Percentiles rank a stretch among this genome's conserved stretches.
phyloP scores from a whole-genome alignment of 164 flowering plant species.

The Warburgia ugandensis region DNA sequence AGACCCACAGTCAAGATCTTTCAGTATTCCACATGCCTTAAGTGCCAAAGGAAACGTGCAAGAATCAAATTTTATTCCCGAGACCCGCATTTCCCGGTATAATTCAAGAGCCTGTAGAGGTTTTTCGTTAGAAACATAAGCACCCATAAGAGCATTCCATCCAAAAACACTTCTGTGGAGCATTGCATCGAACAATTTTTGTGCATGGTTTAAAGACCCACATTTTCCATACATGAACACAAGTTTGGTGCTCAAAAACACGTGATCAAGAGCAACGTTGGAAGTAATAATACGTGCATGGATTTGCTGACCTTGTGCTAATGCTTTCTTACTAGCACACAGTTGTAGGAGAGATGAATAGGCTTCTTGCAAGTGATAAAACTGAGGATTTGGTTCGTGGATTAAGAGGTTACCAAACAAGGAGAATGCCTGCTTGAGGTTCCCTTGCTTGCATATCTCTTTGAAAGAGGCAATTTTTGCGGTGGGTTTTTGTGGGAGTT shows the following conservation, averaged over 20 bases:
- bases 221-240: slow-evolving; percentile 75
- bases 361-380: slow-evolving; percentile 24
- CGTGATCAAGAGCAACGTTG: slow-evolving; percentile 14
- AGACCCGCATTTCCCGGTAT: too few species aligned
- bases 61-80: too few species aligned
- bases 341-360: slow-evolving; percentile 53
- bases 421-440: slow-evolving; percentile 41
- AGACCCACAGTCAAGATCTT: slow-evolving; percentile 32
- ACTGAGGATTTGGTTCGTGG: slow-evolving; percentile 7
- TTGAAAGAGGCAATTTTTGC: slow-evolving; percentile 16
- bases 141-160: slow-evolving; percentile 95
- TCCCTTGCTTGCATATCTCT: slow-evolving; percentile 28
- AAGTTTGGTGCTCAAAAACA: slow-evolving; percentile 62
- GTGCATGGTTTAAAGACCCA: too few species aligned
- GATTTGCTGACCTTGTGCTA: slow-evolving; percentile 50
- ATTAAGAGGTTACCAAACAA: slow-evolving; percentile 17
- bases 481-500: slow-evolving; percentile 15
- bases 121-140: too few species aligned
- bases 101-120: too few species aligned
- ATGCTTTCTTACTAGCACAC: slow-evolving; percentile 39
- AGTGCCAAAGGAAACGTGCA: slow-evolving; percentile 50
- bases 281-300: slow-evolving; percentile 57
- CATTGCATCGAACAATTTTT: slow-evolving; percentile 64
- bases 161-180: slow-evolving; percentile 43
- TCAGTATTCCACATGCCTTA: slow-evolving; percentile 52